A percentile compares a stretch with the other conserved stretches of the same genome.
Conservation (phyloP, 768 basidiomycete genomes). For the Dacryopinax spathularia region DNA sequence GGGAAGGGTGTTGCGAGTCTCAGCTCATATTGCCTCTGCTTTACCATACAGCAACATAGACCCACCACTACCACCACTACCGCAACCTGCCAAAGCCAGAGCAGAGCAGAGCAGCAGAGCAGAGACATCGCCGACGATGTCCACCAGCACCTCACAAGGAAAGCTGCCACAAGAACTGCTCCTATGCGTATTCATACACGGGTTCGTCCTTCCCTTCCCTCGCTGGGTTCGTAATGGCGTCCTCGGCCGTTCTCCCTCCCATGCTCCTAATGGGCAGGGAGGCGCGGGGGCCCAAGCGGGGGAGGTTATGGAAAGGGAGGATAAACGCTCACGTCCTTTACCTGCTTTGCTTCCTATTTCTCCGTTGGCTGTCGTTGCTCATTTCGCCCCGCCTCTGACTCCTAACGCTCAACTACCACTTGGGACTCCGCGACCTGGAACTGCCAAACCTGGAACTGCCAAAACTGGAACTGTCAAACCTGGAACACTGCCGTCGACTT, state of each 20-base stretch:
- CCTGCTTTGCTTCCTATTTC: not conserved
- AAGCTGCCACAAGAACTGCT: conserved; percentile 31
- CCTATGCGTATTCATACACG: conserved; percentile 66
- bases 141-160: no score
- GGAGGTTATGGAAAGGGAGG: no score
- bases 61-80: no score
- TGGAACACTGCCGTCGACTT: no score
- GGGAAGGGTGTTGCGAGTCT: no score
- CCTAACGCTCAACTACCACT: conserved; percentile 19
- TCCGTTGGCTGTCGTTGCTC: not conserved
- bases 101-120: no score
- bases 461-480: no score
- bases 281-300: no score
- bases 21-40: no score
- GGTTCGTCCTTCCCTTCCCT: conserved; percentile 31
- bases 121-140: no score
- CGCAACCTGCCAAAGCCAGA: no score
- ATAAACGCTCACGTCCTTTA: not conserved
- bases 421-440: conserved; percentile 55
- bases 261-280: not conserved
- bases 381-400: conserved; percentile 13
- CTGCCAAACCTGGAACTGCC: conserved; percentile 18
- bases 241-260: not conserved
- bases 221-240: not conserved
- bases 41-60: no score